Base-by-base conservation (phyloP, 352 stramenopile species). In the Thraustochytrium striatum region DNA sequence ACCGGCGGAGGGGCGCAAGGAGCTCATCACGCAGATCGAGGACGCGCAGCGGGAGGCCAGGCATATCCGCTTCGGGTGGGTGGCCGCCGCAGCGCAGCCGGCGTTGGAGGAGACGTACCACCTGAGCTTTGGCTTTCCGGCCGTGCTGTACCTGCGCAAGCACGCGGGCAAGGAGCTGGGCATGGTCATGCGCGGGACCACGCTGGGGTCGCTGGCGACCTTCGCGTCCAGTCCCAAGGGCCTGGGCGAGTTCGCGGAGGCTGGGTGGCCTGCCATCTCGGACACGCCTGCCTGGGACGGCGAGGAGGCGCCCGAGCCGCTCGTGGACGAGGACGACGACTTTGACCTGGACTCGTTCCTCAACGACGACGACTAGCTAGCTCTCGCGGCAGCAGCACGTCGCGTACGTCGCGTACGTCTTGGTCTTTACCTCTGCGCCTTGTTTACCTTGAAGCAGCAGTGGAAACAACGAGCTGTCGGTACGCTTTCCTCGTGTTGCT, bases 11-110 rank as follows among this genome's bases (percentile, higher is more conserved):
- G 91, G 85, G 1, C 89, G 92, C 68, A 88, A 96, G 25, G 85
- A 78, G 8, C 94, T 95, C 83, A 69, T 97, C n/a, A 83, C 79
- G 8, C 92, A 87, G 28, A 82, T 97, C 3, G 86, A 90, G 69
- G 95, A 95, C 84, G 81, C 89, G 61, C 89, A 95, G 39, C 88
- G 89, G 44, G 53, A 65, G 28, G 90, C 89, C 69, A 95, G 94
- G 84, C 91, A 91, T 33, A 93, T 96, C 82, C 91, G 89, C 80
- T 95, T 96, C 73, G 87, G 87, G 1, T 97, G 93, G 93, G 88
- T 94, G 50, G 89, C 95, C 72, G 92, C 88, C 16, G 91, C 90
- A 19, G 87, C 94, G 69, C 92, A 97, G 81, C 82, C 84, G 9
- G 86, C 81, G 16, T 88, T 95, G 41, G 91, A 97, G 81, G 85